Evolutionary conservation across 2,329 filamentous ascomycete species (phyloP), one percentile per base, ranked within the genome.

Genomic region (Grosmannia penicillata): DNA sequence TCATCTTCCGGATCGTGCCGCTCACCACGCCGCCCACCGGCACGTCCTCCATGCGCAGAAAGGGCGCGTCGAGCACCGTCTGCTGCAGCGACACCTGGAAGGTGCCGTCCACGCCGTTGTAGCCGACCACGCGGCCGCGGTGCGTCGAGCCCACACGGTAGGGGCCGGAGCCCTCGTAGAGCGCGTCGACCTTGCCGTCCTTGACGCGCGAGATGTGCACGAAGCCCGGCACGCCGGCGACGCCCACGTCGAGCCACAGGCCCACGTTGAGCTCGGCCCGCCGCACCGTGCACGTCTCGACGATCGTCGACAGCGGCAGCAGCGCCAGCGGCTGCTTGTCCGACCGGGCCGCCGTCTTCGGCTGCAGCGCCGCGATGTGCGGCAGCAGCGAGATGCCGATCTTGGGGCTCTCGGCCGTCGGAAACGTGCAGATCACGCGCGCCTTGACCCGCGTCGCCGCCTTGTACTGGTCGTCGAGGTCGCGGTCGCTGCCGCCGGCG

Each of bases 121-220:
- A 96, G 8, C 85, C 81, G 31, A 95, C 63, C 9, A 98, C 69
- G 43, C 91, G 78, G 29, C 81, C 85, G 37, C 77, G 74, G 58
- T 98, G 91, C 14, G 70, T 72, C 1, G 86, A 80, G 29, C 75
- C 85, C 17, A 82, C 54, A 56, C 85, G 82, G 63, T 78, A 95
- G 3, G 79, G 70, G 0, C 91, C 91, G 15, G 75, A 77, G 4
- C 75, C 67, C 45, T 84, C 75, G 13, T 83, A 82, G 6, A 98
- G 65, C 2, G 73, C 74, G 45, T 96, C 91, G 38, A 95, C 72
- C 56, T 91, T 93, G 48, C 80, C 79, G 55, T 98, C 89, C 42
- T 89, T 82, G 44, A 98, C 72, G 46, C 83, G 75, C 1, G 91
- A 98, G 47, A 98, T 93, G 56, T 98, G 91, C 18, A 93, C 86